Evolutionary conservation across 805 yeast species (phyloP), one percentile per base, ranked within the genome.

Genomic region (Candida silvatica): DNA sequence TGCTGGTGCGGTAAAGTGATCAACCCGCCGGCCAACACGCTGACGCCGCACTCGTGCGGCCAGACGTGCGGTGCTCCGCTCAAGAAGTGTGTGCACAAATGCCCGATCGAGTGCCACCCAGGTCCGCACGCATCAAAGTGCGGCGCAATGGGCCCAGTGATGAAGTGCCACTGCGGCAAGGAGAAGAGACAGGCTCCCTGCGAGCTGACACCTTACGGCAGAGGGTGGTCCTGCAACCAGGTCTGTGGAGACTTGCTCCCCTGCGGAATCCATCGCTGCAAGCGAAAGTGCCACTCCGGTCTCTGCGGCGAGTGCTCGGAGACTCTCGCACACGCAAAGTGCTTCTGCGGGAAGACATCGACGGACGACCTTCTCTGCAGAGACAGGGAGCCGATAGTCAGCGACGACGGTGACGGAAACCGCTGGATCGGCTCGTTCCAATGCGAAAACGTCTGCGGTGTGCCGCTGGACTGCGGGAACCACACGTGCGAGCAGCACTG

Each of bases 1-100:
- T 87, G 97, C 51, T 87, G 97, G 97, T 87, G 96, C 64, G 90
- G 88, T 1, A 80, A 83, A 47, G 71, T 69, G 3, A 61, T 72
- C 15, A 74, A 82, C 43, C 96, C 96, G 0, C 60, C 53, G 4
- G 56, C 67, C 1, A 76, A 79, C 46, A 56, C 66, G 15, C 56
- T 77, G 34, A 60, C 67, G 33, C 95, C 96, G 0, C 92, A 87
- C 45, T 79, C 92, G 32, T 88, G 97, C 65, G 95, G 95, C 2
- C 87, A 82, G 51, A 67, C 84, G 1, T 87, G 97, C 61, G 69
- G 70, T 34, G 60, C 64, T 26, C 67, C 71, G 22, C 63, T 79
- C 34, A 53, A 58, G 1, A 51, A 56, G 4, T 82, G 96, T 52
- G 67, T 77, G 2, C 97, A 87, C 52, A 71, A 75, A 3, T 87